Base-by-base conservation (phyloP, 2,329 filamentous ascomycete species). In the Penicillium sp. region DNA sequence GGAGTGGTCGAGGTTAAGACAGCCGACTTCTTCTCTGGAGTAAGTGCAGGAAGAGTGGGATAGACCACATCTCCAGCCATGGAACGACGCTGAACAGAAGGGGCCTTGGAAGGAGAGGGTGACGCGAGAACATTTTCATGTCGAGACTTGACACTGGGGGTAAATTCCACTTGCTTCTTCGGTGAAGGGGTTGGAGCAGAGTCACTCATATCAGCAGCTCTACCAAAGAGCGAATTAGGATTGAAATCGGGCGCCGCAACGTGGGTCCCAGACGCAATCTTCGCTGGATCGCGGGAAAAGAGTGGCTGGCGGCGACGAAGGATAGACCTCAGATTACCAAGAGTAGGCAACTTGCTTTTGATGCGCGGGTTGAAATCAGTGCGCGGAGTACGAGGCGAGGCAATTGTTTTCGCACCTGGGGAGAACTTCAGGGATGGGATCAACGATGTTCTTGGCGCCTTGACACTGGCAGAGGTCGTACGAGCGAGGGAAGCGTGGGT, bases 141-240 rank as follows among this genome's bases (percentile, higher is more conserved):
- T 29, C 67, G 68, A 48, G 72, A 70, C 58, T 89, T 82, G 34
- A 86, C 86, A 57, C 84, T 85, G 0, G 86, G 87, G 0, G 88
- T 91, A 66, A 96, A 96, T 47, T 89, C 86, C 34, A 96, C 90
- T 52, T 84, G 87, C 76, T 95, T 96, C 71, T 85, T 89, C 23
- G 85, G 81, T 30, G 86, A 85, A 7, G 88, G 88, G 1, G 88
- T 90, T 5, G 84, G 85, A 16, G 79, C 65, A 5, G 64, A 56
- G 18, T 69, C 69, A 16, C 66, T 62, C 10, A 55, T 47, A 26
- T 66, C 63, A 18, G 64, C 65, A 11, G 72, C 59, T 38, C 63
- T 67, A 18, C 47, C 56, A 30, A 85, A 68, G 19, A 79, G 75
- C 62, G 83, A 84, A 30, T 84, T 78, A 11, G 80, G 68, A 38